Evolutionary conservation across 1,284 basidiomycete genomes (phyloP), one percentile per base, ranked within the genome.

Genomic region (Volvariella surrecta): DNA sequence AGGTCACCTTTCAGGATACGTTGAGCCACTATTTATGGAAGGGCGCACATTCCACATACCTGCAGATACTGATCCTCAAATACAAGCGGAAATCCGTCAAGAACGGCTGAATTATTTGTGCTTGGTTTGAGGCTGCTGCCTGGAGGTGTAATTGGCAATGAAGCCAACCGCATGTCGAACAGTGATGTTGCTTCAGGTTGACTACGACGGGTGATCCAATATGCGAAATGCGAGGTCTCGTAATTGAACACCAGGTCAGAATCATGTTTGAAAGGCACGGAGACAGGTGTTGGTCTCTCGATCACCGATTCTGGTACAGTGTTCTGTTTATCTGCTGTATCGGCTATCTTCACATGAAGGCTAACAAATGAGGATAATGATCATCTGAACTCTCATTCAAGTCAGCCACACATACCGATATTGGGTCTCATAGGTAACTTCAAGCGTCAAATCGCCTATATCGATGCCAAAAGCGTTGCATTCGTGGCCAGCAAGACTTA

Each of bases 381-480:
- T 8, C 13, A 22, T 8, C 6, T 39, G 6, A 20, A 22, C 22
- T 11, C 18, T 32, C 15, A 42, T 28, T 28, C 18, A 41, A 4
- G 18, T 19, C 35, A 39, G 34, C 2, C 43, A 24, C 17, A 30
- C 30, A 30, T 50, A 77, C 80, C 76, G 66, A 11, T 68, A 61
- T 24, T 60, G 54, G 1, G 73, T 73, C 54, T 88, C 82, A 51
- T 84, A 84, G n/a, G 71, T 74, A 10, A 86, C 79, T 50, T 79
- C 58, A 10, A 90, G 65, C 3, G 74, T 80, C 35, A 89, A 70
- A 46, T 78, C 64, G 1, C 58, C 28, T 32, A 88, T 67, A 54
- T 90, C 87, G 9, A 59, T 66, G 11, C 85, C 84, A 53, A 85
- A 90, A 9, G 79, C 83, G 50, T 86, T 72, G 58, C 88, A 90